Percentiles rank a stretch among this genome's conserved stretches.
These are phyloP conservation scores for Ramaria rubella DNA, from an alignment of 768 basidiomycete genomes.

Conservation along the genomic window DNA sequence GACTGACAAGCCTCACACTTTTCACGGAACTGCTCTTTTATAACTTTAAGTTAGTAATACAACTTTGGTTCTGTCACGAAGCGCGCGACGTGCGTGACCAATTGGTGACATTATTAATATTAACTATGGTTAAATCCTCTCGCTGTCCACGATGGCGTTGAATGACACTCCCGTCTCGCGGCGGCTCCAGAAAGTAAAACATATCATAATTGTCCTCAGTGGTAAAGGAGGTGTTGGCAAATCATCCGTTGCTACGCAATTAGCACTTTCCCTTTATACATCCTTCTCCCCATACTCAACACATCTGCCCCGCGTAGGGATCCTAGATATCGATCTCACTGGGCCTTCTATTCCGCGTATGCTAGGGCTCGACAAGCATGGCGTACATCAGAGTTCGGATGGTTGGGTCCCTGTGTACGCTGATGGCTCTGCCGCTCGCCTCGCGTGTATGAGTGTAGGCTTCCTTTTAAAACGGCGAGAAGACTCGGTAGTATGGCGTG, in stretches of 20 bases:
- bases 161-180: constrained; percentile 54
- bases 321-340: constrained; percentile 90
- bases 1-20: too few species aligned
- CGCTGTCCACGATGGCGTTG: constrained; percentile 12
- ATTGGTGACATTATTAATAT: too few species aligned
- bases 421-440: constrained; percentile 63
- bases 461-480: constrained; percentile 86
- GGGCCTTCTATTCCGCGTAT: constrained; percentile 94
- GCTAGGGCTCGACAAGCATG: constrained; percentile 82
- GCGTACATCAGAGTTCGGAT: constrained; percentile 87
- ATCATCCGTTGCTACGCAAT: constrained; percentile 89
- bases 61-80: too few species aligned
- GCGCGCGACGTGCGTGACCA: too few species aligned
- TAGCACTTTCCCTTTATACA: constrained; percentile 79
- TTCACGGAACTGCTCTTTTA: too few species aligned
- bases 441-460: constrained; percentile 96
- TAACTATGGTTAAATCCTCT: too few species aligned
- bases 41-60: too few species aligned
- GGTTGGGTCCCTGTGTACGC: constrained; percentile 99
- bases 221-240: constrained; percentile 99
- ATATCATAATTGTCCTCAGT: constrained; percentile 88
- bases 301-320: constrained; percentile 64
- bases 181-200: constrained; percentile 66
- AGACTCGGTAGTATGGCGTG: constrained; percentile 96
- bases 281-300: constrained; percentile 23